Conservation (phyloP, 345 rosid species). For the Cochlearia excelsa region DNA sequence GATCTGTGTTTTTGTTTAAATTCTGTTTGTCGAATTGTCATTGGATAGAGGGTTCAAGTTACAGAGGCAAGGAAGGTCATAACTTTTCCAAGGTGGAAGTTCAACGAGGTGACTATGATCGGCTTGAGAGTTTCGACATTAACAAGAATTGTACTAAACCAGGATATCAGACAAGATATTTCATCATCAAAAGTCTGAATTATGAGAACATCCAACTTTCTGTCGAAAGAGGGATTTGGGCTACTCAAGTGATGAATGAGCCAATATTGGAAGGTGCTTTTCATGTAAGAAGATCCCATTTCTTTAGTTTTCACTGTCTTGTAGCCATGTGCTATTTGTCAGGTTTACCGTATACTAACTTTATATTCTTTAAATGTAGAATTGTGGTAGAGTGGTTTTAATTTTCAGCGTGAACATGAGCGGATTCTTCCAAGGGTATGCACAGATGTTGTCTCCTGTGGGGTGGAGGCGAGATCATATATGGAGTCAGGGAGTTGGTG, state of each 20-base stretch:
- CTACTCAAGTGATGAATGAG: conserved; percentile 99
- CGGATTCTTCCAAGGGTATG: conserved; percentile 98
- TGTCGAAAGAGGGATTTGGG: conserved; percentile 85
- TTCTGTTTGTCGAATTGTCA: not conserved
- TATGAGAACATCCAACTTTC: conserved; percentile 76
- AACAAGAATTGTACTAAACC: conserved; percentile 41
- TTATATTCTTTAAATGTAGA: conserved; percentile 57
- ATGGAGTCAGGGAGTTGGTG: conserved; percentile 79
- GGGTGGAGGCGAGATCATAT: conserved; percentile 91
- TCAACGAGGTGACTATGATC: conserved; percentile 41
- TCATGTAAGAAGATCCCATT: conserved; percentile 52
- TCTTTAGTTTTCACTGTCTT: conserved; percentile 13
- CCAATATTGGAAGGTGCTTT: conserved; percentile 93
- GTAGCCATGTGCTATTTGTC: too few species aligned
- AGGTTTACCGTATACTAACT: conserved; percentile 6
- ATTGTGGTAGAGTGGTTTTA: conserved; percentile 72
- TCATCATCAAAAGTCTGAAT: conserved; percentile 92
- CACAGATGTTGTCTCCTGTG: conserved; percentile 87
- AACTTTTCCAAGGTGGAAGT: conserved; percentile 44
- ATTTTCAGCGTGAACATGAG: conserved; percentile 98
- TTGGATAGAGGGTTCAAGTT: conserved; percentile 65
- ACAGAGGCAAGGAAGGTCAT: conserved; percentile 49
- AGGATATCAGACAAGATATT: conserved; percentile 64
- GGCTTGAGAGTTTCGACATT: conserved; percentile 38
- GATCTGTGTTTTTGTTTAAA: conserved; percentile 8